Evolutionary conservation across 106 monocot species (phyloP), one percentile per base, ranked within the genome.

Genomic region (Phalaenopsis aphrodite): DNA sequence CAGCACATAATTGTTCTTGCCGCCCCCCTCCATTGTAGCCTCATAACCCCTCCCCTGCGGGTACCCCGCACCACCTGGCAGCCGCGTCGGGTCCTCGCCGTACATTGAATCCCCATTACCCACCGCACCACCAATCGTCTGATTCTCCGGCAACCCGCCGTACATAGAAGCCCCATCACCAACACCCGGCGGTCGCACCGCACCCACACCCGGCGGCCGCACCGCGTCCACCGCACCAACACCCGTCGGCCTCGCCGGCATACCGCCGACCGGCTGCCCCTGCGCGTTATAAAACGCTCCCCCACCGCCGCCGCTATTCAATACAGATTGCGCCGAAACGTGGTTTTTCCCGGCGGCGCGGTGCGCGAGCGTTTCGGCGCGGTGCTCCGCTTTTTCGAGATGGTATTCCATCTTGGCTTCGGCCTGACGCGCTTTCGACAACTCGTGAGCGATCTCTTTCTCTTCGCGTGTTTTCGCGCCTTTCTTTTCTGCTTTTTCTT

Each of bases 401-500:
- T 52, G 52, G 52, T 52, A 52, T 52, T 52, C 82, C 80, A 82
- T 78, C 79, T 87, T 84, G 42, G 87, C 84, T 66, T 82, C 80
- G 2, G 87, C 87, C 21, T 81, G 42, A 80, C 78, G 84, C 10
- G 84, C 84, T 82, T 87, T 87, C 55, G 80, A 77, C 14, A 77
- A 56, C 68, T 89, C 74, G 36, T 82, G 80, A 7, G 82, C 87
- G 8, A 85, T 79, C 82, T 84, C 87, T 78, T 84, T 80, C 58
- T 87, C 84, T 2, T 23, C 30, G 41, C 46, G 19, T 1, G 80
- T 79, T 46, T 36, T 64, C 12, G 89, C 86, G 3, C 79, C n/a
- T 3, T 77, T 82, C 72, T 55, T 75, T 80, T 89, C 87, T 23
- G 48, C 38, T 78, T 89, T 87, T 84, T 84, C 89, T 64, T 86